These are phyloP conservation scores for Blastocystis sp. DNA, from an alignment of 352 stramenopile genomes.

Conservation along the genomic window DNA sequence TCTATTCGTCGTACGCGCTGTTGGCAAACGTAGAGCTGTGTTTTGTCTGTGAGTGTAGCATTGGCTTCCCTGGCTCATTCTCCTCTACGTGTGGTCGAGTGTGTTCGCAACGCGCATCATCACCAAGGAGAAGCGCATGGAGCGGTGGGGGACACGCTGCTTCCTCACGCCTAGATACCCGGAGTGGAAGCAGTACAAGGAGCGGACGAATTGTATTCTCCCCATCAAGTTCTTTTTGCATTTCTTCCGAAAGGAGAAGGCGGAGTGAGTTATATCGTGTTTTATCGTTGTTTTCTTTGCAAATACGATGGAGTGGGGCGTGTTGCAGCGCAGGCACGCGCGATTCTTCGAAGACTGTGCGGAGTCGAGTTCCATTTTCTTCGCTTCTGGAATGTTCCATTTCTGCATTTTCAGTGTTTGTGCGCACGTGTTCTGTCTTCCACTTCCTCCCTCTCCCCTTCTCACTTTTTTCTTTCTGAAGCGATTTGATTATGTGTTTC, in stretches of 20 bases:
- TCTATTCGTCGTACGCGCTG: constrained; percentile 53
- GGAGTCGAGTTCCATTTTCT: background rate
- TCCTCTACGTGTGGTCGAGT: constrained; percentile 46
- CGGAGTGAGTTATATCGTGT: constrained; percentile 9
- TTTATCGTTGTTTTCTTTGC: background rate
- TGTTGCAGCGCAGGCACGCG: background rate
- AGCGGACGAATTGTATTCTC: constrained; percentile 31
- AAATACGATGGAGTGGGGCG: background rate
- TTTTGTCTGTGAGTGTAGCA: background rate
- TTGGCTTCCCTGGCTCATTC: constrained; percentile 58
- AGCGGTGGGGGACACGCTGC: background rate
- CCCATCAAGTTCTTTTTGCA: constrained; percentile 57
- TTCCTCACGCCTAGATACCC: background rate
- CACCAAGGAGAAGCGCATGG: constrained; percentile 57
- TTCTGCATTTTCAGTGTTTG: background rate
- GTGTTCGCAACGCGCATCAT: constrained; percentile 63
- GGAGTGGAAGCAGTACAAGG: constrained; percentile 48
- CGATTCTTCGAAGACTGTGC: background rate
- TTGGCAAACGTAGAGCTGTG: constrained; percentile 17
- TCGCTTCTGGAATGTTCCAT: constrained; percentile 10
- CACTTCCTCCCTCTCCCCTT: background rate
- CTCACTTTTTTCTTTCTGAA: background rate
- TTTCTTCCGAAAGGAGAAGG: constrained; percentile 50
- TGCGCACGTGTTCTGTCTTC: background rate
- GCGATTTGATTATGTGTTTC: constrained; percentile 5